Percentiles rank a stretch among this genome's conserved stretches.
phyloP scores from a whole-genome alignment of 2,329 filamentous ascomycete species.

The Phaeosphaeriaceae sp. region DNA sequence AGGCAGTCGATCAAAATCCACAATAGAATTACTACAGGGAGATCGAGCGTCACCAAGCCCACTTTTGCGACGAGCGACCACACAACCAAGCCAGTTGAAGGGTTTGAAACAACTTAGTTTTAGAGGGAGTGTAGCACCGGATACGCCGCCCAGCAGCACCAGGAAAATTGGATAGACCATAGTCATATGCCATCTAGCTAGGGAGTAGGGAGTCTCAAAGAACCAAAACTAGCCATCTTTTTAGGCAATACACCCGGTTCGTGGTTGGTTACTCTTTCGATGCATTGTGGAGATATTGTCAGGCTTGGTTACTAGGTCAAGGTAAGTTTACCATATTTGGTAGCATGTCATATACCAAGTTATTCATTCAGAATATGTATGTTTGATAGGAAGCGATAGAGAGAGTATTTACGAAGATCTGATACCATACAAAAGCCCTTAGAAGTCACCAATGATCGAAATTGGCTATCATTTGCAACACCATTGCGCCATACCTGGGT shows the following conservation, averaged over 20 bases:
- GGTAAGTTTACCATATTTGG: conserved; percentile 5
- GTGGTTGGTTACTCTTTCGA: background rate
- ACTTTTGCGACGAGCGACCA: conserved; percentile 41
- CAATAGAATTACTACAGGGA: conserved; percentile 23
- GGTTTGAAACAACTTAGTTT: conserved; percentile 29
- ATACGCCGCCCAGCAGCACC: conserved; percentile 38
- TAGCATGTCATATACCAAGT: background rate
- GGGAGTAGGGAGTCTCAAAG: background rate
- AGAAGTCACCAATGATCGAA: background rate
- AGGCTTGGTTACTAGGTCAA: conserved; percentile 9
- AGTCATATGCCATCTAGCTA: background rate
- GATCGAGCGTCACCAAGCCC: conserved; percentile 38
- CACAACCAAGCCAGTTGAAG: conserved; percentile 24
- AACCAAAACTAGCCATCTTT: too few relatives aligned
- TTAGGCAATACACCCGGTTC: background rate
- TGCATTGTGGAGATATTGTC: background rate
- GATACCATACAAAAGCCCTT: background rate
- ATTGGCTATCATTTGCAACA: background rate
- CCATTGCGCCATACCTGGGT: too few relatives aligned
- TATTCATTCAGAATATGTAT: too few relatives aligned
- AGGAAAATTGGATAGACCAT: conserved; percentile 10
- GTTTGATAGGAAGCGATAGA: background rate
- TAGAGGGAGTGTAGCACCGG: conserved; percentile 24
- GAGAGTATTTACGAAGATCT: background rate
- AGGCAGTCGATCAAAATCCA: conserved; percentile 13